These are phyloP conservation scores for Martensiomyces pterosporus DNA, from an alignment of 192 early-diverging fungal species.

Conservation along the genomic window DNA sequence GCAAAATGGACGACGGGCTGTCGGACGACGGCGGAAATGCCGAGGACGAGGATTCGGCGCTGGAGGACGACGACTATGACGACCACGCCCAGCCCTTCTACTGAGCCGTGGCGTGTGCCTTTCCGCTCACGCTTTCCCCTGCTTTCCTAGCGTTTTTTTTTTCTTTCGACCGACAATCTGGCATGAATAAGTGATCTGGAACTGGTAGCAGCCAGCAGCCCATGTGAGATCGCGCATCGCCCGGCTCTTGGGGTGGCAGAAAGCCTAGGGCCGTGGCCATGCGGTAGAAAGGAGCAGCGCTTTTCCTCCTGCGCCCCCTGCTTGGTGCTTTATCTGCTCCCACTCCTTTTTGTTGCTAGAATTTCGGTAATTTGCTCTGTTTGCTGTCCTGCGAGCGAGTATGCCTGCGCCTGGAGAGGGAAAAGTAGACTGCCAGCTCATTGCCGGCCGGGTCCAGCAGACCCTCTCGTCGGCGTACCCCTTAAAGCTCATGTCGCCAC, in stretches of 20 bases:
- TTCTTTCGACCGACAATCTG: too few species aligned
- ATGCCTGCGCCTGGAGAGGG: conserved; percentile 38
- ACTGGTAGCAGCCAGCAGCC: too few species aligned
- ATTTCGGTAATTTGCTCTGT: not conserved
- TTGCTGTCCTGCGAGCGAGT: too few species aligned
- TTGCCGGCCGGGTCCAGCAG: conserved; percentile 28
- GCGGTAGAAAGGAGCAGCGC: too few species aligned
- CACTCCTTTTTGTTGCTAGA: too few species aligned
- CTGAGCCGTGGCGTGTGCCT: not conserved
- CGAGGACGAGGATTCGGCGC: conserved; percentile 13
- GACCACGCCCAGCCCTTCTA: not conserved
- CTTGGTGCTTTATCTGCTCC: too few species aligned
- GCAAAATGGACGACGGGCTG: conserved; percentile 6
- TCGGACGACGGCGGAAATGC: conserved; percentile 11
- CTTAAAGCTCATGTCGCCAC: conserved; percentile 48
- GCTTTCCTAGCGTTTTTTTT: not conserved
- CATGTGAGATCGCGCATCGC: too few species aligned
- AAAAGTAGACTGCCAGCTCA: conserved; percentile 30
- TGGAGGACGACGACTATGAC: too few species aligned
- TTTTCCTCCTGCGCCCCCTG: too few species aligned
- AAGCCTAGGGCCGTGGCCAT: too few species aligned
- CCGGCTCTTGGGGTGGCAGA: too few species aligned
- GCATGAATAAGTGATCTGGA: too few species aligned
- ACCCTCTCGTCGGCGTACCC: conserved; percentile 37
- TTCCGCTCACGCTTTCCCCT: not conserved